phyloP scores from a whole-genome alignment of 2,329 filamentous ascomycete species.

The Cercospora berteroae region DNA sequence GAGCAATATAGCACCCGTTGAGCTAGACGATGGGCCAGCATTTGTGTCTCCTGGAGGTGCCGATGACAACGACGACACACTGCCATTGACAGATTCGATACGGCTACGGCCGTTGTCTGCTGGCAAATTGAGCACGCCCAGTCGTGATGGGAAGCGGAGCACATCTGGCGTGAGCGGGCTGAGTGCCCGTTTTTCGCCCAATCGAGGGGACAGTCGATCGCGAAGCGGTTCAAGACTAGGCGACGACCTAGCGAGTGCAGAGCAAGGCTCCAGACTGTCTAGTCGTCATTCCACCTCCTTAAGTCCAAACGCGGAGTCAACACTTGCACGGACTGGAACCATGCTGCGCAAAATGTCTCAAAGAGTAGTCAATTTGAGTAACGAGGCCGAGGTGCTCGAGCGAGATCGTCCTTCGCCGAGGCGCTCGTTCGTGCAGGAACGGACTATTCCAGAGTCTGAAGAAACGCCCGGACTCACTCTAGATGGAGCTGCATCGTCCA shows the following conservation, averaged over 20 bases:
- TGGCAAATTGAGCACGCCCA: slow-evolving; percentile 41
- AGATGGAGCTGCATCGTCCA: slow-evolving; percentile 29
- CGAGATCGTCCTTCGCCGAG: slow-evolving; percentile 69
- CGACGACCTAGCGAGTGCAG: slow-evolving; percentile 61
- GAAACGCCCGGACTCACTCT: slow-evolving; percentile 11
- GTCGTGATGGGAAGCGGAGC: slow-evolving; percentile 48
- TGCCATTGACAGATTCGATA: slow-evolving; percentile 57
- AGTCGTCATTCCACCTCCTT: slow-evolving; percentile 40
- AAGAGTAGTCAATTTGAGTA: slow-evolving; percentile 95
- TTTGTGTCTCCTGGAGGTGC: slow-evolving; percentile 50
- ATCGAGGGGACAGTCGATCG: slow-evolving; percentile 40
- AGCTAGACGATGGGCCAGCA: slow-evolving; percentile 55
- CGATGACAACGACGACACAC: slow-evolving; percentile 55
- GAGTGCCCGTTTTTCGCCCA: slow-evolving; percentile 54
- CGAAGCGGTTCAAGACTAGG: slow-evolving; percentile 51
- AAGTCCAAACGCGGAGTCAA: slow-evolving; percentile 47
- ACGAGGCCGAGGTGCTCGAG: slow-evolving; percentile 81
- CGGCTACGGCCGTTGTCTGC: slow-evolving; percentile 59
- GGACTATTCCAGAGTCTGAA: slow-evolving; percentile 2
- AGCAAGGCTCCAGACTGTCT: slow-evolving; percentile 51
- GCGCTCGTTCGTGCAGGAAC: slow-evolving; percentile 47
- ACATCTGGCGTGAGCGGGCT: slow-evolving; percentile 41
- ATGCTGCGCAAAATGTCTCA: slow-evolving; percentile 77
- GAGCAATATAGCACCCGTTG: slow-evolving; percentile 40
- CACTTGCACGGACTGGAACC: slow-evolving; percentile 50